phyloP scores from a whole-genome alignment of 495 filamentous ascomycete species.

The Glutinoglossum americanum region DNA sequence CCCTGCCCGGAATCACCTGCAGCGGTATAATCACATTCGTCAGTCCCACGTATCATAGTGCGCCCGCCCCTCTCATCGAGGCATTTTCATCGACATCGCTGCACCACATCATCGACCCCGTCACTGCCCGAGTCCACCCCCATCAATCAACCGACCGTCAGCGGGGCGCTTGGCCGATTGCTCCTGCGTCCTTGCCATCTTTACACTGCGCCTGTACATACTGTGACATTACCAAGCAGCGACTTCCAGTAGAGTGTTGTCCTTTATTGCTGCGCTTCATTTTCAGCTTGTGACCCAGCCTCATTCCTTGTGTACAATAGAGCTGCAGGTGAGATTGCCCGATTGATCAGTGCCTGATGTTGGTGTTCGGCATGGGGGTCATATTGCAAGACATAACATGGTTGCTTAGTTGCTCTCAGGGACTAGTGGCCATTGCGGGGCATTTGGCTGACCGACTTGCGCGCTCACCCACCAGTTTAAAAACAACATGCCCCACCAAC shows the following conservation, averaged over 20 bases:
- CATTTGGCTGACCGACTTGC: background rate
- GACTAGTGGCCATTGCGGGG: background rate
- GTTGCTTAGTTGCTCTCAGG: background rate
- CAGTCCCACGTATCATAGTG: background rate
- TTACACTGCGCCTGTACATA: background rate
- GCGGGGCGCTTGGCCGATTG: background rate
- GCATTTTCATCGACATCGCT: constrained; percentile 1
- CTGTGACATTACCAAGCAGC: background rate
- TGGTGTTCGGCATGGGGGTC: background rate
- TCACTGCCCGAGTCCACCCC: background rate
- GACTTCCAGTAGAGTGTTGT: background rate
- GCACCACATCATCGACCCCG: background rate
- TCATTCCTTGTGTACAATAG: background rate
- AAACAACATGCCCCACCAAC: background rate
- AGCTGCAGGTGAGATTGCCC: background rate
- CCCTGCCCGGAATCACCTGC: background rate
- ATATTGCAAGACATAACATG: background rate
- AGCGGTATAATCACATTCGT: background rate
- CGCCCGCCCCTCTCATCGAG: background rate
- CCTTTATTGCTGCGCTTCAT: background rate
- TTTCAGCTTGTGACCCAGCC: background rate
- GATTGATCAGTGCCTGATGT: background rate
- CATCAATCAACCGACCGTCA: background rate
- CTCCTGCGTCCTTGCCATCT: background rate
- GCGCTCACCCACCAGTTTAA: background rate